Percentiles rank a stretch among this genome's conserved stretches.
Evolutionary conservation across 2,329 filamentous ascomycete genomes (phyloP).

Genomic region (Arthrobotrys megalospora): DNA sequence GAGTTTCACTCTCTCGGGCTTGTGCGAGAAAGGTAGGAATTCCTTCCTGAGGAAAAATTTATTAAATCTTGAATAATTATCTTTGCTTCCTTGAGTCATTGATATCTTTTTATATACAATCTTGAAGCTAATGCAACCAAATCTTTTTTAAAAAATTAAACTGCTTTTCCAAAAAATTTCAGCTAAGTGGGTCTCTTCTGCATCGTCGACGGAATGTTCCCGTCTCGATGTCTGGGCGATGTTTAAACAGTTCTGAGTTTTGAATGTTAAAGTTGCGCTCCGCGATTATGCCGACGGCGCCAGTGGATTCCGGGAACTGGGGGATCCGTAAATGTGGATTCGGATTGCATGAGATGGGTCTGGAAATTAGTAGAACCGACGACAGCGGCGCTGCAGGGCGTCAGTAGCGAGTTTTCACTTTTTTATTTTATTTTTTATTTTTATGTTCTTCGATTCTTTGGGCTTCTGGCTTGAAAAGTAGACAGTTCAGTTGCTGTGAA

Average conservation of each 20-base stretch:
- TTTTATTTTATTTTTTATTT: slow-evolving; percentile 3
- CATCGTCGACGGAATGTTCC: slow-evolving; percentile 3
- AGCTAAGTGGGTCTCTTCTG: slow-evolving; percentile 33
- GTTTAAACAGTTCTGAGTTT: background rate
- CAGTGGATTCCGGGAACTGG: background rate
- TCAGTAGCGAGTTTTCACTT: slow-evolving; percentile 1
- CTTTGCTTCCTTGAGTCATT: slow-evolving; percentile 28
- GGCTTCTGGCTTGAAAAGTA: background rate
- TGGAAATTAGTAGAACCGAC: slow-evolving; percentile 27
- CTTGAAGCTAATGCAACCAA: slow-evolving; percentile 3
- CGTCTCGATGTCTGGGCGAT: slow-evolving; percentile 24
- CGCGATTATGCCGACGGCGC: slow-evolving; percentile 16
- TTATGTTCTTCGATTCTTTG: background rate
- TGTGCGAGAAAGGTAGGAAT: slow-evolving; percentile 49
- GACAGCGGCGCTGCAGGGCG: background rate
- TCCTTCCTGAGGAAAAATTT: slow-evolving; percentile 19
- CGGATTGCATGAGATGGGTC: slow-evolving; percentile 14
- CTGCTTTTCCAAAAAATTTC: slow-evolving; percentile 3
- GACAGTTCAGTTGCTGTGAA: background rate
- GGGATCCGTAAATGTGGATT: slow-evolving; percentile 14
- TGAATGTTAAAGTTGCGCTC: background rate
- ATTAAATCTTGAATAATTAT: slow-evolving; percentile 23
- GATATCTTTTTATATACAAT: slow-evolving; percentile 25
- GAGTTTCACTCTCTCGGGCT: slow-evolving; percentile 21
- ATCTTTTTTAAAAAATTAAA: slow-evolving; percentile 19